Evolutionary conservation across 106 monocot species (phyloP).

Genomic region (Xerophyta viscosa): DNA sequence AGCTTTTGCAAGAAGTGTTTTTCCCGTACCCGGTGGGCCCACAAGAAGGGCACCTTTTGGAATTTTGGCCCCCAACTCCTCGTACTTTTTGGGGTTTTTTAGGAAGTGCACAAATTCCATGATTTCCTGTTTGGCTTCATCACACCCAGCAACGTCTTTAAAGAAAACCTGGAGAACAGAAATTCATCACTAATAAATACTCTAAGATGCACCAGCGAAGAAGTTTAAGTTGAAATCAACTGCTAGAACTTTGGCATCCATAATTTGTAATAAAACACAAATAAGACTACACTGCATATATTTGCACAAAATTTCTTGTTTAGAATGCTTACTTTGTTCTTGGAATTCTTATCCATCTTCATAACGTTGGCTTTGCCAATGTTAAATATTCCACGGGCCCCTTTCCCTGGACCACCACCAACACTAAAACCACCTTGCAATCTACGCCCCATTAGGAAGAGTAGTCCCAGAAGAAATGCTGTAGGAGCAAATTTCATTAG

Average conservation of each 20-base stretch:
- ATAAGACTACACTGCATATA: too few species aligned
- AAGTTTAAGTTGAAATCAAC: too few species aligned
- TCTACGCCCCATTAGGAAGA: conserved; percentile 55
- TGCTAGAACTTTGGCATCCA: too few species aligned
- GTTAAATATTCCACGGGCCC: conserved; percentile 73
- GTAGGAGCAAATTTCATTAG: conserved; percentile 75
- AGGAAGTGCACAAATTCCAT: conserved; percentile 99
- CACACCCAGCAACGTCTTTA: conserved; percentile 98
- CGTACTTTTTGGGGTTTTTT: conserved; percentile 95
- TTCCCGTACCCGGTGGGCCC: conserved; percentile 96
- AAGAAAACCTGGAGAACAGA: conserved; percentile 68
- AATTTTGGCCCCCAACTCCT: conserved; percentile 92
- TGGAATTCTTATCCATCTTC: conserved; percentile 94
- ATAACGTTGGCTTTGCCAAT: conserved; percentile 94
- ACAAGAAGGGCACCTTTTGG: conserved; percentile 99
- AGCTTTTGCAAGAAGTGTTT: conserved; percentile 97
- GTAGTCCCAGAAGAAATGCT: conserved; percentile 46
- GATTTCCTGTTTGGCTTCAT: conserved; percentile 99
- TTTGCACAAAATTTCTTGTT: not conserved
- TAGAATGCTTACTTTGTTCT: conserved; percentile 60
- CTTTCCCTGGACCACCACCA: conserved; percentile 51
- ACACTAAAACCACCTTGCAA: conserved; percentile 76
- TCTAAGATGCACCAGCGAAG: too few species aligned
- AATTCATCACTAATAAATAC: too few species aligned
- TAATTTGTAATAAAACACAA: too few species aligned